Evolutionary conservation across 805 yeast species (phyloP).

Genomic region (Kurtzmaniella fragi): DNA sequence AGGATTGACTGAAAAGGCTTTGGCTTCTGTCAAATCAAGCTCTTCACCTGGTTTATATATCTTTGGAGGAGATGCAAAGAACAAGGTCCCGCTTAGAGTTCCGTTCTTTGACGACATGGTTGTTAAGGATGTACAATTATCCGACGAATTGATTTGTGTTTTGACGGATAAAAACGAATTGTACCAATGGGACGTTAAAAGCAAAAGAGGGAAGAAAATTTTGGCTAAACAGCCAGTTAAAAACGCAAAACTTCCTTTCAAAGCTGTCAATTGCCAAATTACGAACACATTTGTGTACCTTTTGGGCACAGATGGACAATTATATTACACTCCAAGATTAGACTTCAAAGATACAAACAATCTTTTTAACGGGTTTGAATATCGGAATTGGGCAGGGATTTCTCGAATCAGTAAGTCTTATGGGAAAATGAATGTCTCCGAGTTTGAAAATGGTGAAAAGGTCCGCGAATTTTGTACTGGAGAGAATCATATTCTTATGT

Average conservation of each 20-base stretch:
- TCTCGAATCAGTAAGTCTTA: slow-evolving; percentile 3
- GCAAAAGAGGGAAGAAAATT: slow-evolving; percentile 16
- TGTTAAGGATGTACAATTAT: slow-evolving; percentile 53
- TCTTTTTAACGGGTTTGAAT: slow-evolving; percentile 10
- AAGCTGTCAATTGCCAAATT: slow-evolving; percentile 26
- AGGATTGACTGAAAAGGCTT: slow-evolving; percentile 19
- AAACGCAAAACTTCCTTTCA: slow-evolving; percentile 22
- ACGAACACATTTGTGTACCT: slow-evolving; percentile 50
- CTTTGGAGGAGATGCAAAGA: slow-evolving; percentile 28
- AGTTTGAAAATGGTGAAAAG: slow-evolving; percentile 23
- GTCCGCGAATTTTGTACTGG: slow-evolving; percentile 56
- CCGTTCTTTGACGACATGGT: slow-evolving; percentile 57
- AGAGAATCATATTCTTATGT: slow-evolving; percentile 58
- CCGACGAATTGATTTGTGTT: slow-evolving; percentile 48
- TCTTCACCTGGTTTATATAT: slow-evolving; percentile 28
- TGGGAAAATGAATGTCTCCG: slow-evolving; percentile 7
- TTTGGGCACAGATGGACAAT: slow-evolving; percentile 34
- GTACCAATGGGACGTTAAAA: slow-evolving; percentile 62
- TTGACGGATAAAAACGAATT: slow-evolving; percentile 67
- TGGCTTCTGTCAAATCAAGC: slow-evolving; percentile 9
- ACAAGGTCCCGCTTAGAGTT: slow-evolving; percentile 54
- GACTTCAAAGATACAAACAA: slow-evolving; percentile 7
- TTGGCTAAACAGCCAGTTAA: not conserved
- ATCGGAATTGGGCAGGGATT: slow-evolving; percentile 21
- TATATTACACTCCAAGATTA: slow-evolving; percentile 25